Conservation (phyloP, 495 filamentous ascomycete species). For the Tuber aestivum region DNA sequence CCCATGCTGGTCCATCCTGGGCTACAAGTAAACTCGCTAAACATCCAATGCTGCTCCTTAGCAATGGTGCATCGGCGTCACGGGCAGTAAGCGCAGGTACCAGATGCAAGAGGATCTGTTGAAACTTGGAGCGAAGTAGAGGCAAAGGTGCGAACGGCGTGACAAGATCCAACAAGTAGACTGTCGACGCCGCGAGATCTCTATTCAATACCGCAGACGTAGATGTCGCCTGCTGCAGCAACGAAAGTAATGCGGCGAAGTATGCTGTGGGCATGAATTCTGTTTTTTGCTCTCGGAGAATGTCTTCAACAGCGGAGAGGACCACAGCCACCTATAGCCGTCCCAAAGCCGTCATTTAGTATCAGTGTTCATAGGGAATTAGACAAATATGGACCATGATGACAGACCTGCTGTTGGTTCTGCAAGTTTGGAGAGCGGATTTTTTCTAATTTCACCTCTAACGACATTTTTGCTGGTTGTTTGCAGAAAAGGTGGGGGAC, state of each 20-base stretch:
- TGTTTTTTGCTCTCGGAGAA: slow-evolving; percentile 76
- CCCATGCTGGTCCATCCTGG: slow-evolving; percentile 83
- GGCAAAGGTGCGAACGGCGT: slow-evolving; percentile 74
- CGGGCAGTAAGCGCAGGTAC: slow-evolving; percentile 71
- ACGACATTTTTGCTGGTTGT: slow-evolving; percentile 44
- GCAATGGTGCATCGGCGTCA: slow-evolving; percentile 80
- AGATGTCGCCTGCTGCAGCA: slow-evolving; percentile 70
- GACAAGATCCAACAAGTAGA: slow-evolving; percentile 91
- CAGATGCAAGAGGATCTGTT: slow-evolving; percentile 79
- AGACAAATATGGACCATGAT: not conserved
- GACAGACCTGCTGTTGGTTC: slow-evolving; percentile 79
- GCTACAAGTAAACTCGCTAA: slow-evolving; percentile 80
- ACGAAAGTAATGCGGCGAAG: slow-evolving; percentile 88
- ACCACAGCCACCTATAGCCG: slow-evolving; percentile 69
- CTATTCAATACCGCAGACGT: slow-evolving; percentile 65
- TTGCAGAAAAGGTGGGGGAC: not conserved
- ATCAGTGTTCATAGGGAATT: not conserved
- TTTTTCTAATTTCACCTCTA: slow-evolving; percentile 87
- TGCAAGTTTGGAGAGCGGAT: slow-evolving; percentile 94
- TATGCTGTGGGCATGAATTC: slow-evolving; percentile 81
- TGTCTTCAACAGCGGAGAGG: slow-evolving; percentile 84
- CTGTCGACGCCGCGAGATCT: slow-evolving; percentile 76
- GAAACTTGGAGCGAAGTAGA: slow-evolving; percentile 85
- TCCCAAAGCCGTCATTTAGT: slow-evolving; percentile 18
- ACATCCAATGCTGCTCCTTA: slow-evolving; percentile 85